These are phyloP conservation scores for Apodospora peruviana DNA, from an alignment of 495 filamentous ascomycete species.

Conservation along the genomic window DNA sequence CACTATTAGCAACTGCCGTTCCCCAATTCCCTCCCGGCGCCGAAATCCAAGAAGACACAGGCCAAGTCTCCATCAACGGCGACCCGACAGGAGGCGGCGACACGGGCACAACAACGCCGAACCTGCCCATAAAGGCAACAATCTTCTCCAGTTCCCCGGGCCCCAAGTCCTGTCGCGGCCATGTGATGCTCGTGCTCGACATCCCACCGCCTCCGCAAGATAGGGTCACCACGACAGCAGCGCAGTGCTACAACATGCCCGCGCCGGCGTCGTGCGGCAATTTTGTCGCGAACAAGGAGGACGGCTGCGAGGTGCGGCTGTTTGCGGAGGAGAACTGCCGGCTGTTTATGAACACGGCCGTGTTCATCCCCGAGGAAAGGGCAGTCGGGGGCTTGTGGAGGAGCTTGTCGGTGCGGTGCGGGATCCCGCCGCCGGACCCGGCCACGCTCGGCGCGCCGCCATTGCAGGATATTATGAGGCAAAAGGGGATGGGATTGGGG, in stretches of 20 bases:
- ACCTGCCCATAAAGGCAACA: constrained; percentile 26
- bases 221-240: constrained; percentile 8
- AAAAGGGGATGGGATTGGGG: not conserved
- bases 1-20: not conserved
- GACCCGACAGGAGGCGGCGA: constrained; percentile 15
- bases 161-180: constrained; percentile 31
- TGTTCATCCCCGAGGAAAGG: constrained; percentile 31
- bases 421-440: constrained; percentile 18
- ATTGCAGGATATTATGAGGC: constrained; percentile 9
- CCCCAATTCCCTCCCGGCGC: constrained; percentile 13
- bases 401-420: constrained; percentile 33
- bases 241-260: constrained; percentile 30
- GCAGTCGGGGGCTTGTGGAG: constrained; percentile 30
- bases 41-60: constrained; percentile 22
- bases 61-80: constrained; percentile 31
- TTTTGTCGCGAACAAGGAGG: constrained; percentile 31
- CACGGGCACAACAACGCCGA: constrained; percentile 12
- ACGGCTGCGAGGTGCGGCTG: constrained; percentile 35
- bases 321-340: constrained; percentile 32
- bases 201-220: constrained; percentile 17
- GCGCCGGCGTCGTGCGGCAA: constrained; percentile 27
- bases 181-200: constrained; percentile 18
- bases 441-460: constrained; percentile 12
- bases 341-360: constrained; percentile 33
- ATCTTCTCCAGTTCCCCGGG: constrained; percentile 35